Percentiles rank a stretch among this genome's conserved stretches.
phyloP scores from a whole-genome alignment of 176 grass and related monocot species.

The Carex scoparia region DNA sequence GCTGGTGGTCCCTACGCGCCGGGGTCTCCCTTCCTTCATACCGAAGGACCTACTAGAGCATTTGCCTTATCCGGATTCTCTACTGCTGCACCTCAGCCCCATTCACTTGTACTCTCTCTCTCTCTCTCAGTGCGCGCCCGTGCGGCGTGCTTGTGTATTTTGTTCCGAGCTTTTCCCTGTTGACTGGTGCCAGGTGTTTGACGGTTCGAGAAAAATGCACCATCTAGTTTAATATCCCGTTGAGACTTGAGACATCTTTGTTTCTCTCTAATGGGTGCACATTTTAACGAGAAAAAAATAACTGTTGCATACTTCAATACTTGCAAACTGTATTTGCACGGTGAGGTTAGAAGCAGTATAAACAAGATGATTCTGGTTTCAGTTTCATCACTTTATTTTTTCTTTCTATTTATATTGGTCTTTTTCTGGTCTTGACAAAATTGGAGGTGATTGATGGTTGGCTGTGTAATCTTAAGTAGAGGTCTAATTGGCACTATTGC shows the following conservation, averaged over 20 bases:
- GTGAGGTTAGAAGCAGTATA: not conserved
- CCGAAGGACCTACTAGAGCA: constrained; percentile 58
- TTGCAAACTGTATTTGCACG: not conserved
- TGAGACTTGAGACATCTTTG: not conserved
- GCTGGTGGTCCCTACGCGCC: constrained; percentile 58
- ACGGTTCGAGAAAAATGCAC: not conserved
- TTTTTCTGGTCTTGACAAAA: not conserved
- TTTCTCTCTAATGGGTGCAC: too few relatives aligned
- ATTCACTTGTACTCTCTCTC: constrained; percentile 63
- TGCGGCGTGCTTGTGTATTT: not conserved
- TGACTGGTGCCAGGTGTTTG: not conserved
- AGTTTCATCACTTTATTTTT: not conserved
- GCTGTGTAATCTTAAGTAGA: not conserved
- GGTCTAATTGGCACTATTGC: not conserved
- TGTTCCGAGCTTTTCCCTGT: not conserved
- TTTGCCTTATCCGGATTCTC: constrained; percentile 70
- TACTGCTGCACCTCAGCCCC: constrained; percentile 74
- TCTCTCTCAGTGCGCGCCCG: not conserved
- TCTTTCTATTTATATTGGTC: not conserved
- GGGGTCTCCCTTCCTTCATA: constrained; percentile 68
- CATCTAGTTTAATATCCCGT: not conserved
- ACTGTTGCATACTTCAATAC: not conserved
- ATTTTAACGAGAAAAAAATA: not conserved
- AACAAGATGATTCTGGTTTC: not conserved
- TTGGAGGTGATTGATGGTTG: not conserved